Percentiles rank a stretch among this genome's conserved stretches.
Evolutionary conservation across 805 yeast genomes (phyloP).

Genomic region (Torulaspora indica): DNA sequence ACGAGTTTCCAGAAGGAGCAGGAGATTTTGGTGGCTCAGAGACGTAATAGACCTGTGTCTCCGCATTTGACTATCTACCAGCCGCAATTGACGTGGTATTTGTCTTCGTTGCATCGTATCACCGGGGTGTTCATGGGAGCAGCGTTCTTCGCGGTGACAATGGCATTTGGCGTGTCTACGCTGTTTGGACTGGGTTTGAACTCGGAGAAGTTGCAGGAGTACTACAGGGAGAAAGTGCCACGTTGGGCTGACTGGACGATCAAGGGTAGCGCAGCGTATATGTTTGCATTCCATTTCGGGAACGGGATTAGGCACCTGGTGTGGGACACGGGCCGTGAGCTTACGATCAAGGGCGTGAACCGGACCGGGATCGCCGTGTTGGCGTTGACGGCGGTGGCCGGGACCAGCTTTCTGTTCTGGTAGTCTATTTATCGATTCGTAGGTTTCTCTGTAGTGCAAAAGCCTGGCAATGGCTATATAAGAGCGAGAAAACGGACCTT

Average conservation of each 20-base stretch:
- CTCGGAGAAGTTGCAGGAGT: constrained; percentile 35
- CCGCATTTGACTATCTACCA: constrained; percentile 88
- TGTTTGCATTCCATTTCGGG: constrained; percentile 80
- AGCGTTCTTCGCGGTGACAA: constrained; percentile 72
- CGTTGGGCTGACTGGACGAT: constrained; percentile 52
- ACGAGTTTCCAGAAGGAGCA: constrained; percentile 50
- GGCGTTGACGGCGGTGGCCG: constrained; percentile 53
- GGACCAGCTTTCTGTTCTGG: constrained; percentile 39
- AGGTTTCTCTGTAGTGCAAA: background rate
- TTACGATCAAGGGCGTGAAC: constrained; percentile 82
- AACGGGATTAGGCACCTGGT: constrained; percentile 90
- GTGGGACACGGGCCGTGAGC: constrained; percentile 86
- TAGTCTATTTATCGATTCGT: constrained; percentile 3
- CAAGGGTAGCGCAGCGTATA: constrained; percentile 70
- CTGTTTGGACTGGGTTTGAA: constrained; percentile 48
- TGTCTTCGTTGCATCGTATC: constrained; percentile 82
- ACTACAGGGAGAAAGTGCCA: constrained; percentile 58
- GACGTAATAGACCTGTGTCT: constrained; percentile 82
- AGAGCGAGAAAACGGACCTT: background rate
- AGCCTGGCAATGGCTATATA: background rate
- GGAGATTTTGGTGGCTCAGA: constrained; percentile 68
- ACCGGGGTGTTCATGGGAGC: constrained; percentile 80
- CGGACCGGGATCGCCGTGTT: constrained; percentile 84
- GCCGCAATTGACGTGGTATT: constrained; percentile 80
- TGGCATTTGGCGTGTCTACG: constrained; percentile 67